These are phyloP conservation scores for Aspergillus novofumigatus DNA, from an alignment of 2,329 filamentous ascomycete species.

Conservation along the genomic window DNA sequence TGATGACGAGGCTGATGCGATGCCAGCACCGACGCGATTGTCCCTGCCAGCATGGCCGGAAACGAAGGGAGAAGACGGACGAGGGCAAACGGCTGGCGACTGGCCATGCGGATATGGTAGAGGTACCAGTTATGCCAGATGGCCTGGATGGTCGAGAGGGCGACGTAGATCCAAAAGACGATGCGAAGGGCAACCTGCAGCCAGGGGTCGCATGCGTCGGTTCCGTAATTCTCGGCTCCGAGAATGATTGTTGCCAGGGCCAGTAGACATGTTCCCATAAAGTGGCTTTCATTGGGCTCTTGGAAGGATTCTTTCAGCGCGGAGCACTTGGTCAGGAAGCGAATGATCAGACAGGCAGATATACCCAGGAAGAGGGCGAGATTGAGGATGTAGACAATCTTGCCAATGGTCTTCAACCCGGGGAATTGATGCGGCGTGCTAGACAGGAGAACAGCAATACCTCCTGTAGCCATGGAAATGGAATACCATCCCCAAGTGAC, in stretches of 20 bases:
- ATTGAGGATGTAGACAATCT: slow-evolving; percentile 62
- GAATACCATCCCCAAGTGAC: slow-evolving; percentile 69
- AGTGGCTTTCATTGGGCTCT: slow-evolving; percentile 62
- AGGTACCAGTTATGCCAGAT: slow-evolving; percentile 1
- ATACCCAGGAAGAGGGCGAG: slow-evolving; percentile 58
- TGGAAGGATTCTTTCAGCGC: slow-evolving; percentile 50
- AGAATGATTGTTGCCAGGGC: slow-evolving; percentile 62
- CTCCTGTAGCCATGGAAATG: slow-evolving; percentile 68
- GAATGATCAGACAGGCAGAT: slow-evolving; percentile 48
- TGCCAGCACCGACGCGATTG: slow-evolving; percentile 33
- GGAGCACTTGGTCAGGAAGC: slow-evolving; percentile 55
- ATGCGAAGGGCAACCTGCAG: slow-evolving; percentile 56
- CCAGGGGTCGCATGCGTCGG: slow-evolving; percentile 52
- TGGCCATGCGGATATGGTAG: slow-evolving; percentile 18
- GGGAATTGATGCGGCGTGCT: slow-evolving; percentile 57
- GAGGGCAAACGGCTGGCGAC: slow-evolving; percentile 4
- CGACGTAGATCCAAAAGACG: slow-evolving; percentile 64
- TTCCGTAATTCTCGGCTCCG: slow-evolving; percentile 59
- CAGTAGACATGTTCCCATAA: slow-evolving; percentile 64
- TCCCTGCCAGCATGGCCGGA: slow-evolving; percentile 36
- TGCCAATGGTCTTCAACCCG: slow-evolving; percentile 59
- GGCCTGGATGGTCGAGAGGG: slow-evolving; percentile 32
- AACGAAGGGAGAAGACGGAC: slow-evolving; percentile 11
- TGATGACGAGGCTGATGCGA: slow-evolving; percentile 25
- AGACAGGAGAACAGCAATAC: slow-evolving; percentile 58